Conservation (phyloP, 2,329 filamentous ascomycete species). For the Beauveria sp. region DNA sequence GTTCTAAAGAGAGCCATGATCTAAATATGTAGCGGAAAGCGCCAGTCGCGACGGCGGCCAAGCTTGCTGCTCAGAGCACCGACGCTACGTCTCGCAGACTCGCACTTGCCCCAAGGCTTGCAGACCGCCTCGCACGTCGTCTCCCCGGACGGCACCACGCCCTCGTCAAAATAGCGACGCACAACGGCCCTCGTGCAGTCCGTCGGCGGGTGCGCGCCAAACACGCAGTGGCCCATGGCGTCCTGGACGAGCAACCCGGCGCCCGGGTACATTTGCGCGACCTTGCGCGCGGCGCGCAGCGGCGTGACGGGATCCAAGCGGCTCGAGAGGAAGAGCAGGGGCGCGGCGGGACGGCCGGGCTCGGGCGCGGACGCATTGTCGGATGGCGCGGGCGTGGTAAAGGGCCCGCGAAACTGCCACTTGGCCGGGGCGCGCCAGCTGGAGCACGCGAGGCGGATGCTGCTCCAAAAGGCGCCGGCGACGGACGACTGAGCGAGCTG, state of each 20-base stretch:
- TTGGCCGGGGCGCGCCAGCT: constrained; percentile 30
- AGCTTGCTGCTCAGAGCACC: neutral
- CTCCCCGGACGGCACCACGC: constrained; percentile 20
- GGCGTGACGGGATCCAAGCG: constrained; percentile 40
- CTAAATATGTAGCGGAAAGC: neutral
- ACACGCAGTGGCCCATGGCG: constrained; percentile 21
- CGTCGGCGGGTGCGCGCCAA: constrained; percentile 11
- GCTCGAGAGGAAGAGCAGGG: constrained; percentile 37
- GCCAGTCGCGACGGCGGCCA: neutral
- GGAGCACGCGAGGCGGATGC: constrained; percentile 32
- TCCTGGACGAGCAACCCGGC: constrained; percentile 24
- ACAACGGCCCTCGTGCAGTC: constrained; percentile 17
- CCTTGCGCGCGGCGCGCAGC: constrained; percentile 26
- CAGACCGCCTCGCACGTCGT: constrained; percentile 17
- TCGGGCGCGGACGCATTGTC: constrained; percentile 15
- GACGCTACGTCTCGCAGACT: neutral
- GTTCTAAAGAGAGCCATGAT: neutral
- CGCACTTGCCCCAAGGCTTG: constrained; percentile 13
- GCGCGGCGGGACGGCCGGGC: constrained; percentile 29
- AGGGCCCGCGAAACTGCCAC: constrained; percentile 33
- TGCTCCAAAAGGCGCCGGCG: constrained; percentile 27
- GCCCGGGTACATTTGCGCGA: constrained; percentile 21
- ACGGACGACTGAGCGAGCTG: constrained; percentile 22
- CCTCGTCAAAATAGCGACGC: constrained; percentile 23
- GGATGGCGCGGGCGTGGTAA: constrained; percentile 19